These are phyloP conservation scores for Mortierella sp. DNA, from an alignment of 371 early-diverging fungal genomes.

Conservation along the genomic window DNA sequence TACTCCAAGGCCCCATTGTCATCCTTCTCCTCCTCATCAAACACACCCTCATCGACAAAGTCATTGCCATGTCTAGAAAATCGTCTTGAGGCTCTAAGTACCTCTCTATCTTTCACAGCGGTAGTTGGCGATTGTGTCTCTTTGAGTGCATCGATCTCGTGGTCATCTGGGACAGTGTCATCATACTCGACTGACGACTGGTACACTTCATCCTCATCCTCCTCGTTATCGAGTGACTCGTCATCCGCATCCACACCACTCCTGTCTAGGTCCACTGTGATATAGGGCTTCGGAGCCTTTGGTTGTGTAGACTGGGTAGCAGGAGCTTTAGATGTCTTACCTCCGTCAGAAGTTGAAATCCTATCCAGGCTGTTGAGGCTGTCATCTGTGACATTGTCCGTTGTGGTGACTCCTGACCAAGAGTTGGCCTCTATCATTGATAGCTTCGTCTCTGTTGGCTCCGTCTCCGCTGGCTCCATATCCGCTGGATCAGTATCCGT, in stretches of 20 bases:
- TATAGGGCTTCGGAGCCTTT: too few species aligned
- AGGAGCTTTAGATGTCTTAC: not conserved
- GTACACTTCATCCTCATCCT: constrained; percentile 39
- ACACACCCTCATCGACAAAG: constrained; percentile 43
- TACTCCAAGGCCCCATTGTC: constrained; percentile 7
- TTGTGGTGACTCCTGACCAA: too few species aligned
- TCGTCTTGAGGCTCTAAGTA: not conserved
- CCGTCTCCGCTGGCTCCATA: too few species aligned
- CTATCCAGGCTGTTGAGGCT: too few species aligned
- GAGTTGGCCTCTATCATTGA: too few species aligned
- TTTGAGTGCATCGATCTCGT: not conserved
- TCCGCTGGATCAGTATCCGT: constrained; percentile 11
- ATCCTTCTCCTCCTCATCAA: constrained; percentile 51
- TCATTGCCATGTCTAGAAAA: constrained; percentile 6
- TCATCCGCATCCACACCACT: not conserved
- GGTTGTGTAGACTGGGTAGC: not conserved
- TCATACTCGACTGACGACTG: constrained; percentile 50
- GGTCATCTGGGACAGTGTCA: constrained; percentile 13
- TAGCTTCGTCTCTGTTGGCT: too few species aligned
- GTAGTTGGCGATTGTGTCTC: not conserved
- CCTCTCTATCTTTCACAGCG: not conserved
- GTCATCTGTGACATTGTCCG: too few species aligned
- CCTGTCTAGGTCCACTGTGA: too few species aligned
- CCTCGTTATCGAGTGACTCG: constrained; percentile 17
- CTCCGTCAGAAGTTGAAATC: not conserved